Conservation (phyloP, 2,329 filamentous ascomycete species). For the Fragosphaeria purpurea region DNA sequence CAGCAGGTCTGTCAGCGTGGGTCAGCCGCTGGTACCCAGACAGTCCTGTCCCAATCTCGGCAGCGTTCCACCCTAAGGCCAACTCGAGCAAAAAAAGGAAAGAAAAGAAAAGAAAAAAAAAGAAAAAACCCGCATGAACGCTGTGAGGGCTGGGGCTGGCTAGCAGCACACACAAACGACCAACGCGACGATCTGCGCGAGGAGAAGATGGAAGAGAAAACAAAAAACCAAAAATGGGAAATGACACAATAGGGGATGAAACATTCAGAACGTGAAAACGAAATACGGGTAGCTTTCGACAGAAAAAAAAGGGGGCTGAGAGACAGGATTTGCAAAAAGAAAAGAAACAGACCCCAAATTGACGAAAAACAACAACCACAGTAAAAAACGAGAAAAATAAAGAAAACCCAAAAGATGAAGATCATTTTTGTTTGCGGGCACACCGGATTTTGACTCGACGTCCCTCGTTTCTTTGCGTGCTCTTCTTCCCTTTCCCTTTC, state of each 20-base stretch:
- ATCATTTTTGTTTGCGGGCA: background rate
- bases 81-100: background rate
- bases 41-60: constrained; percentile 29
- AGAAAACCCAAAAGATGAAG: background rate
- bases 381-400: background rate
- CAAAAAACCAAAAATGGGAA: too few species aligned
- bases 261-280: too few species aligned
- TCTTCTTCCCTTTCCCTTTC: too few species aligned
- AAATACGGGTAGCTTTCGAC: background rate
- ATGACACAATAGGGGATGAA: too few species aligned
- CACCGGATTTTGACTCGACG: too few species aligned
- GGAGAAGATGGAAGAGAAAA: too few species aligned
- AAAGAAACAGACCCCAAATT: too few species aligned
- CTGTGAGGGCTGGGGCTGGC: too few species aligned
- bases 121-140: background rate
- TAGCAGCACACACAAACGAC: too few species aligned
- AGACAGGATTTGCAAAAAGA: too few species aligned
- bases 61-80: constrained; percentile 28
- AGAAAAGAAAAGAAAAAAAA: background rate
- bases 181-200: background rate
- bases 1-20: constrained; percentile 8
- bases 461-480: too few species aligned
- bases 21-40: constrained; percentile 13
- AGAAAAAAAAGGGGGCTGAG: background rate
- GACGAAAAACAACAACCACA: background rate